Evolutionary conservation across 1,139 yeast species (phyloP), one percentile per base, ranked within the genome.

Genomic region (Casaregolazyma suthepensis): DNA sequence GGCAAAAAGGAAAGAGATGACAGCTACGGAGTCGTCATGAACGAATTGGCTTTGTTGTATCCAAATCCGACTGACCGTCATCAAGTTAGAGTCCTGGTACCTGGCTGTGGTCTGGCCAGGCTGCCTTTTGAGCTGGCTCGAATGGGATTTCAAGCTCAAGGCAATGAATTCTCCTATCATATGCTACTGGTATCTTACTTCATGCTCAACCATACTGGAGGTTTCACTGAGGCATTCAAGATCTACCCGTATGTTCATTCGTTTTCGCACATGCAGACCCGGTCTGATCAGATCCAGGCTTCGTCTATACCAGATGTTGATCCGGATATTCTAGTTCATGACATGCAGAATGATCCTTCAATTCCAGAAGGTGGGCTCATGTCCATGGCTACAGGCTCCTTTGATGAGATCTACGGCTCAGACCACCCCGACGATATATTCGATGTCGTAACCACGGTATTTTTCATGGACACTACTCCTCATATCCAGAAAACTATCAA

Each of bases 101-200:
- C 96, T 0, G 96, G 96, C 0, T 82, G 89, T 57, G 96, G 96
- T 0, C 72, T 87, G 18, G 96, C 94, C 0, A 68, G 96, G 52
- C 67, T 88, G 56, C 86, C 88, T n/a, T 76, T 80, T 54, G 96
- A 89, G 50, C 70, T 87, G 51, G 88, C 87, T 1, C 68, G 66
- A 31, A 63, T 75, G 52, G 96, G 96, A 1, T 87, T 83, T 66
- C 70, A 77, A 68, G 80, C 86, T n/a, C 90, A 87, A 60, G 96
- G 96, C 0, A 89, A 88, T 66, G 96, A 90, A 65, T 80, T 84
- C 62, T 83, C 93, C 20, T 85, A 83, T 63, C 94, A 85, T 63
- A 88, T 89, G 96, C 71, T 88, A 3, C 69, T 86, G 19, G 76
- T 83, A 9, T 85, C 94, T 12, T 80, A 80, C 60, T 83, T 75